These are phyloP conservation scores for Schoenoplectus tabernaemontani DNA, from an alignment of 202 grass and related monocot species.

Conservation along the genomic window DNA sequence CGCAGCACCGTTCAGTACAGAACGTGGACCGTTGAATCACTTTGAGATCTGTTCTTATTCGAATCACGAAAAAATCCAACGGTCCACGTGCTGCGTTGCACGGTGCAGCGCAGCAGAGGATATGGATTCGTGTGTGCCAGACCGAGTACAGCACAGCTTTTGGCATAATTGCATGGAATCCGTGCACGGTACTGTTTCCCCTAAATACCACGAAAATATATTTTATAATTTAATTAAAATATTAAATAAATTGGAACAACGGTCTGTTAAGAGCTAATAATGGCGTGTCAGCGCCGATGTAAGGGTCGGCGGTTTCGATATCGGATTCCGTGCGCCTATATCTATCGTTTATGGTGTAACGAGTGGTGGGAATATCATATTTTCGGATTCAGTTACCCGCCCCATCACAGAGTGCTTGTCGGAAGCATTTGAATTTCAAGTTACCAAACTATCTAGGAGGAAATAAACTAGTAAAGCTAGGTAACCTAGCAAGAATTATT, in stretches of 20 bases:
- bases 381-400: not conserved
- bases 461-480: too few species aligned
- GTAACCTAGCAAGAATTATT: too few species aligned
- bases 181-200: conserved; percentile 2
- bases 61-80: too few species aligned
- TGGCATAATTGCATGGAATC: not conserved
- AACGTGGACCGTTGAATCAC: too few species aligned
- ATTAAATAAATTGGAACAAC: not conserved
- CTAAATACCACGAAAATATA: not conserved
- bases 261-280: not conserved
- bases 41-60: too few species aligned
- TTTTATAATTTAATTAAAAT: not conserved
- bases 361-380: not conserved
- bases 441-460: too few species aligned
- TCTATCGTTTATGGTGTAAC: not conserved
- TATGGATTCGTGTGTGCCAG: conserved; percentile 20
- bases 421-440: too few species aligned
- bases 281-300: not conserved
- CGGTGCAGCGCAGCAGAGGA: too few species aligned
- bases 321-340: not conserved
- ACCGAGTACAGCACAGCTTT: conserved; percentile 3
- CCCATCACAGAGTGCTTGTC: too few species aligned
- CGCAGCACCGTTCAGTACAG: too few species aligned
- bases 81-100: too few species aligned
- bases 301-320: not conserved